phyloP scores from a whole-genome alignment of 208 protist genomes.

The Crithidia acanthocephali region DNA sequence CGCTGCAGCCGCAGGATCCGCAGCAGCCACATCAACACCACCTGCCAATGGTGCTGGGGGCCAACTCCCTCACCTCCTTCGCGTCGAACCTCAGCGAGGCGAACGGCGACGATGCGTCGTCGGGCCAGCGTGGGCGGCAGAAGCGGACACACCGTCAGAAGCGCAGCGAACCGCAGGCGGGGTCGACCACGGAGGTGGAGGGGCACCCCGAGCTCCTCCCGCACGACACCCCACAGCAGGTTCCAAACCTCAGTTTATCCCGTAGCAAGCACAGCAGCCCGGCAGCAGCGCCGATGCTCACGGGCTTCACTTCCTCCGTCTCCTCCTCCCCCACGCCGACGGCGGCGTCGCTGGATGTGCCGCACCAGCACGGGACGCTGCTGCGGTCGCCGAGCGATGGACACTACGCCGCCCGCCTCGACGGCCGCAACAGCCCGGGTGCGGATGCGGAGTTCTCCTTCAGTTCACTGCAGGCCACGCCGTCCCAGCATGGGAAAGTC shows the following conservation, averaged over 20 bases:
- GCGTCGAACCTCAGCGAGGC: conserved; percentile 2
- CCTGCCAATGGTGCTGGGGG: conserved; percentile 2
- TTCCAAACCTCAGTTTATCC: neutral
- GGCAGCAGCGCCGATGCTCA: neutral
- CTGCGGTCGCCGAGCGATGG: neutral
- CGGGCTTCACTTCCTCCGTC: neutral
- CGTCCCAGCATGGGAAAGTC: neutral
- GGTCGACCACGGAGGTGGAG: neutral
- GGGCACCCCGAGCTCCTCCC: neutral
- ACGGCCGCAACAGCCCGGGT: neutral
- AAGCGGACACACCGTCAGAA: neutral
- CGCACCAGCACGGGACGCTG: neutral
- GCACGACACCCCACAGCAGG: neutral
- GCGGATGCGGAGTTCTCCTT: conserved; percentile 14
- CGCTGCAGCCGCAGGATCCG: neutral
- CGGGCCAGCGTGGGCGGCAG: neutral
- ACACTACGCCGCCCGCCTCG: neutral
- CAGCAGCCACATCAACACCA: neutral
- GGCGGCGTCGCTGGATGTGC: neutral
- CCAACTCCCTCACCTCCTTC: conserved; percentile 17
- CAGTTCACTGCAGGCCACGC: conserved; percentile 5
- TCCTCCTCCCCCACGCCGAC: neutral
- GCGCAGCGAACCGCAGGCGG: neutral
- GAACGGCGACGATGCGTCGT: neutral
- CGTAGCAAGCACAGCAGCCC: neutral